Percentiles rank a stretch among this genome's conserved stretches.
These are phyloP conservation scores for Cylindrodendrum hubeiense DNA, from an alignment of 2,329 filamentous ascomycete genomes.

Conservation along the genomic window DNA sequence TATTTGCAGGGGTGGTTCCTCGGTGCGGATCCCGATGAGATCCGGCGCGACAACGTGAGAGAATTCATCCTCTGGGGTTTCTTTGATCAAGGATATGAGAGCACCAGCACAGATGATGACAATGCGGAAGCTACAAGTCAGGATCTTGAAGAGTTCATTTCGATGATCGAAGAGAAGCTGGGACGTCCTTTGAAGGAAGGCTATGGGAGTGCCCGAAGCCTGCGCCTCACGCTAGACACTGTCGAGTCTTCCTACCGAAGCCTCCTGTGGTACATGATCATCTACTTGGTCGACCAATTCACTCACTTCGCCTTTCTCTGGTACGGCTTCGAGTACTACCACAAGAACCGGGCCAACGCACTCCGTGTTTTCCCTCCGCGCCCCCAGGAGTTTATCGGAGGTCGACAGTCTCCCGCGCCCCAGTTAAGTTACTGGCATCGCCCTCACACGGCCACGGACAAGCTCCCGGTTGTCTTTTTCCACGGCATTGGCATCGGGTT, in stretches of 20 bases:
- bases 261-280: constrained; percentile 72
- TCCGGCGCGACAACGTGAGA: constrained; percentile 75
- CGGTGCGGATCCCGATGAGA: constrained; percentile 67
- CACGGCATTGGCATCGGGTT: constrained; percentile 80
- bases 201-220: constrained; percentile 64
- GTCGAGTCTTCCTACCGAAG: constrained; percentile 72
- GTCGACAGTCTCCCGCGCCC: constrained; percentile 60
- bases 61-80: constrained; percentile 79
- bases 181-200: constrained; percentile 65
- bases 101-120: constrained; percentile 33
- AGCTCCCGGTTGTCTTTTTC: constrained; percentile 74
- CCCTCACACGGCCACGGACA: constrained; percentile 63
- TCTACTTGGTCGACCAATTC: constrained; percentile 66
- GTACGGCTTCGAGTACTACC: constrained; percentile 66
- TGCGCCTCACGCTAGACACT: constrained; percentile 76
- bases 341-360: constrained; percentile 45
- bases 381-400: constrained; percentile 60
- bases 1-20: constrained; percentile 77
- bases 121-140: constrained; percentile 47
- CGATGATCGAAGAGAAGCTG: constrained; percentile 65
- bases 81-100: constrained; percentile 60
- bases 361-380: constrained; percentile 69
- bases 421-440: constrained; percentile 75
- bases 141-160: constrained; percentile 62
- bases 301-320: constrained; percentile 59